Percentiles rank a stretch among this genome's conserved stretches.
Conservation (phyloP, 2,329 filamentous ascomycete genomes). For the Onygenales sp. region DNA sequence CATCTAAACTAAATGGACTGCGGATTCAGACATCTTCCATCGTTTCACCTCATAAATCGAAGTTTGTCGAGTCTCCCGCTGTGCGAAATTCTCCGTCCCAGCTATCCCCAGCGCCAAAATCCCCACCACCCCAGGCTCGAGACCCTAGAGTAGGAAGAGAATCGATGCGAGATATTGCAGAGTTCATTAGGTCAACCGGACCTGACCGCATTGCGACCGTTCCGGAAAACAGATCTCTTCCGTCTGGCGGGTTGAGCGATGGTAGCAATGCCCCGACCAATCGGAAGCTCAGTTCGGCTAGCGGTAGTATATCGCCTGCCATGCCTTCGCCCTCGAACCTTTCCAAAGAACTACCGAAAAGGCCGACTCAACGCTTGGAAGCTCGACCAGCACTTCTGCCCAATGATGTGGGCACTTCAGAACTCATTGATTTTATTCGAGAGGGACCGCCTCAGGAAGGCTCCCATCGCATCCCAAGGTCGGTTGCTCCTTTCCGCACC, state of each 20-base stretch:
- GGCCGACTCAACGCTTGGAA: constrained; percentile 43
- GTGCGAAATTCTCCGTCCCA: not conserved
- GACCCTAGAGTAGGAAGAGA: constrained; percentile 64
- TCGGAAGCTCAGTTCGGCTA: not conserved
- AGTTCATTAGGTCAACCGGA: constrained; percentile 81
- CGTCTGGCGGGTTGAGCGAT: not conserved
- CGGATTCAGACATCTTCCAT: constrained; percentile 13
- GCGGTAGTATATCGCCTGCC: not conserved
- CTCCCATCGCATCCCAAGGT: constrained; percentile 65
- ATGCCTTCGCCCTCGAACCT: not conserved
- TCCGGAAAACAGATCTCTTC: not conserved
- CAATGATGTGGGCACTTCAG: constrained; percentile 60
- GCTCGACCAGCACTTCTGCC: constrained; percentile 62
- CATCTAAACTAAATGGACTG: constrained; percentile 8
- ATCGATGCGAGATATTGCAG: constrained; percentile 72
- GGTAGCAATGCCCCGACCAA: not conserved
- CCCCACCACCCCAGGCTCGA: constrained; percentile 42
- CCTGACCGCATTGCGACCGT: constrained; percentile 35
- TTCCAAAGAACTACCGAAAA: not conserved
- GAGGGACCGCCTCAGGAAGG: constrained; percentile 62
- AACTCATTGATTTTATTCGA: constrained; percentile 91
- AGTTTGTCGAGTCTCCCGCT: constrained; percentile 12
- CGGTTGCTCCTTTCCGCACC: constrained; percentile 73
- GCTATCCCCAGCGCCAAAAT: constrained; percentile 14
- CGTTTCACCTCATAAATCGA: constrained; percentile 14